Evolutionary conservation across 805 yeast genomes (phyloP).

Genomic region (Wilhelminamyces savonicus): DNA sequence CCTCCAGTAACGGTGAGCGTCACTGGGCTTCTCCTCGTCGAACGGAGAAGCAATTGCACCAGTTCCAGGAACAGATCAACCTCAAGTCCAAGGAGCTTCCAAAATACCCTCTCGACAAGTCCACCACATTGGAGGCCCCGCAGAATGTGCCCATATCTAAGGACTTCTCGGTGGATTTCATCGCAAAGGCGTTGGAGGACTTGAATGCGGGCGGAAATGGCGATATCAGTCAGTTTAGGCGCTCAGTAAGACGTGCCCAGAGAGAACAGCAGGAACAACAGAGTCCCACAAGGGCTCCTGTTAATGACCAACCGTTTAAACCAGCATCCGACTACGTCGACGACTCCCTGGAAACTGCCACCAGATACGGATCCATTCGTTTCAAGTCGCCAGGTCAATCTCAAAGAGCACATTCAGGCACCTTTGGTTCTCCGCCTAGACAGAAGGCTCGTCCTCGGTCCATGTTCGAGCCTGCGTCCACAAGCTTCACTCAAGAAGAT

Average conservation of each 20-base stretch:
- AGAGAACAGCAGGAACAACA: slow-evolving; percentile 5
- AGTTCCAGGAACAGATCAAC: slow-evolving; percentile 34
- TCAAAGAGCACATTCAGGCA: not conserved
- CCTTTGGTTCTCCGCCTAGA: too few relatives aligned
- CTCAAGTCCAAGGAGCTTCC: slow-evolving; percentile 26
- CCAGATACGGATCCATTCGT: slow-evolving; percentile 27
- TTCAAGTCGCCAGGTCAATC: slow-evolving; percentile 7
- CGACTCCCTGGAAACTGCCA: slow-evolving; percentile 32
- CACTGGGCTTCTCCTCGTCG: slow-evolving; percentile 41
- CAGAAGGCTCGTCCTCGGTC: slow-evolving; percentile 4
- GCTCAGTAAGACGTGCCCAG: slow-evolving; percentile 25
- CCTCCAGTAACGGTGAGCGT: slow-evolving; percentile 18
- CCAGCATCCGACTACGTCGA: slow-evolving; percentile 23
- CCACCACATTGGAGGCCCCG: slow-evolving; percentile 1
- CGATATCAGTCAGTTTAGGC: slow-evolving; percentile 33
- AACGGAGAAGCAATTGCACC: slow-evolving; percentile 23
- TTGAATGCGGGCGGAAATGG: slow-evolving; percentile 40
- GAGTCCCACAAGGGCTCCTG: slow-evolving; percentile 5
- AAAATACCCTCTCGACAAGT: slow-evolving; percentile 2
- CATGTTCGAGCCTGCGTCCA: slow-evolving; percentile 8
- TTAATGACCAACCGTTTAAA: slow-evolving; percentile 3
- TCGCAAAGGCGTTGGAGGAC: slow-evolving; percentile 41
- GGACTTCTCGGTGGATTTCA: slow-evolving; percentile 40
- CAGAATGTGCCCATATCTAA: slow-evolving; percentile 29
- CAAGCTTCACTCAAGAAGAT: not conserved